Evolutionary conservation across 1,284 basidiomycete species (phyloP).

Genomic region (Ceratobasidium sp.): DNA sequence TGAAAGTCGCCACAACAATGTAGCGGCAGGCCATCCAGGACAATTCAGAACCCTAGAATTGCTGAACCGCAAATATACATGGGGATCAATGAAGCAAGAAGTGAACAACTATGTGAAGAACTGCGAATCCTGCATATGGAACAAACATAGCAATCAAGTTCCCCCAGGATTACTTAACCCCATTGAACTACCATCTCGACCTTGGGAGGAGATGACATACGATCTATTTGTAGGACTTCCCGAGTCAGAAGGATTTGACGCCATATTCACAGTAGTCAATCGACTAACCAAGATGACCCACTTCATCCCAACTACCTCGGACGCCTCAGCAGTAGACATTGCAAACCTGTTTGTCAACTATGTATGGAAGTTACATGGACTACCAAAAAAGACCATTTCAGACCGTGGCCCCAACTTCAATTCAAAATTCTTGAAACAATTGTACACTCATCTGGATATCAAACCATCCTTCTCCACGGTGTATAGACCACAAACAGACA

Average conservation of each 20-base stretch:
- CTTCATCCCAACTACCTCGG: conserved; percentile 41
- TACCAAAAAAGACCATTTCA: conserved; percentile 46
- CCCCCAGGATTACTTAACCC: conserved; percentile 52
- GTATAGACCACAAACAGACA: conserved; percentile 52
- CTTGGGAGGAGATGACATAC: conserved; percentile 55
- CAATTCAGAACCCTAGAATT: background rate
- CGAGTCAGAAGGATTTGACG: conserved; percentile 49
- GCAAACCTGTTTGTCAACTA: background rate
- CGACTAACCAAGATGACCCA: conserved; percentile 51
- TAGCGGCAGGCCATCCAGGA: background rate
- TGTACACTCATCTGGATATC: conserved; percentile 40
- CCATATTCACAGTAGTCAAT: conserved; percentile 54
- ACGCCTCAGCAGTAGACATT: background rate
- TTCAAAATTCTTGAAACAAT: conserved; percentile 45
- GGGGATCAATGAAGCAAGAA: background rate
- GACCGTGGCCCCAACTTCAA: conserved; percentile 50
- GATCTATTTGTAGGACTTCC: conserved; percentile 55
- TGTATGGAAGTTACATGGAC: conserved; percentile 41
- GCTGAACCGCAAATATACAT: background rate
- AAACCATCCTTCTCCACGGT: conserved; percentile 48
- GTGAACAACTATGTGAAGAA: background rate
- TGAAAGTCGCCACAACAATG: background rate
- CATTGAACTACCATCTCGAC: conserved; percentile 49
- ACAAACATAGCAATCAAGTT: conserved; percentile 49
- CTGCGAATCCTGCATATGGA: conserved; percentile 23